Evolutionary conservation across 2,329 filamentous ascomycete genomes (phyloP), one percentile per base, ranked within the genome.

Genomic region (Helminthosporium solani): DNA sequence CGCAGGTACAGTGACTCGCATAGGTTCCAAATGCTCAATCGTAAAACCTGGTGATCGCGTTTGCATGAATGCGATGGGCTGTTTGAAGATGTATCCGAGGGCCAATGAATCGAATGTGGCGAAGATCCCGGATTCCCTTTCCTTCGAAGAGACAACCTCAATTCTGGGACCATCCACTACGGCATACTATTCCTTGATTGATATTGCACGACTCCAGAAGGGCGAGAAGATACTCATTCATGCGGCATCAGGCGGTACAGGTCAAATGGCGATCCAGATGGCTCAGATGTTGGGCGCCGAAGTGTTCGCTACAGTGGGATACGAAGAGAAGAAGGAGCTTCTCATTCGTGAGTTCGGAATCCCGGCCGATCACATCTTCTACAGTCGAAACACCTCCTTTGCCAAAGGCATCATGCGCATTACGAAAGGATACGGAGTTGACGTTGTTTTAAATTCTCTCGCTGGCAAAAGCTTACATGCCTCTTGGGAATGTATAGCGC

Each of bases 401-500:
- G 51, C 36, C 3, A 39, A 42, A 7, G 58, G 46, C 2, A 44
- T 69, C 9, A 45, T 46, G 46, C 34, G 50, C 3, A 35, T 44
- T 15, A 70, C 67, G 0, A 39, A 56, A 2, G 56, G 53, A 8
- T 21, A 40, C 4, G 67, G 67, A 12, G 59, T 66, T 14, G 64
- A 70, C 47, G 55, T 67, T 1, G 53, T 64, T 14, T 42, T 70
- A 21, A 69, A 69, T 50, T 49, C 46, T 1, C 15, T 54, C 2
- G 40, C 53, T 14, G 66, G 63, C 1, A 54, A 63, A 12, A 16
- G n/a, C 3, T 36, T 53, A 5, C 19, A 30, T 55, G 28, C 31
- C 0, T 73, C 69, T 0, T 80, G 73, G 74, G 51, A 66, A 6
- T 75, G 73, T 34, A 61, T 79, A 1, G 75, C 75, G 0, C 38